Evolutionary conservation across 768 basidiomycete species (phyloP), one percentile per base, ranked within the genome.

Genomic region (Pisolithus microcarpus): DNA sequence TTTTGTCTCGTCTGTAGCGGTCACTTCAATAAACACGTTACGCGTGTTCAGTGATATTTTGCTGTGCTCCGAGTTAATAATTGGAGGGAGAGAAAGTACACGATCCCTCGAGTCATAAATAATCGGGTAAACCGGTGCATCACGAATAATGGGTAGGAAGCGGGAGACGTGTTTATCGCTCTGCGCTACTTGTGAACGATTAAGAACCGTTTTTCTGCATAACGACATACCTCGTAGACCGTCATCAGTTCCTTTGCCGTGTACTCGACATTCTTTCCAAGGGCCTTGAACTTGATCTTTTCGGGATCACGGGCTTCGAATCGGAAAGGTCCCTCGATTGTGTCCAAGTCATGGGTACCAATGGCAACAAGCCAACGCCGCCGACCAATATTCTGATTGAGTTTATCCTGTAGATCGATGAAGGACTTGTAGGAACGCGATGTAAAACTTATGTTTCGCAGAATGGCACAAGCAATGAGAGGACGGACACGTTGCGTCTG

Each of bases 341-440:
- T 91, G 67, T 97, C 93, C 45, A 99, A 70, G 70, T 99, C 96
- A 59, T 99, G 96, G 2, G 96, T 99, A 51, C 96, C 96, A 57
- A 99, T 96, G 18, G 96, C 82, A 43, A 95, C 96, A 40, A 99
- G 80, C 62, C 87, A 89, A 51, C 96, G 76, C 56, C 87, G 76
- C 51, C 96, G 77, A 62, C 91, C 93, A 31, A 99, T 80, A 68
- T 99, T 99, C 63, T 94, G 88, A 65, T 99, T 96, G 46, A 99
- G 76, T 69, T 98, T 99, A 65, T 99, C 96, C 71, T 99, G 96
- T n/a, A 99, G 73, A 64, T 98, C 96, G 59, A 99, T 95, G 80
- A 99, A 98, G 55, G 91, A 93, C 23, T 87, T 88, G 65, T 98
- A 98, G 37, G 90, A 92, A 47, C 79, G 76, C 39, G 82, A 82